These are phyloP conservation scores for Lasiodiplodia theobromae DNA, from an alignment of 2,329 filamentous ascomycete genomes.

Conservation along the genomic window DNA sequence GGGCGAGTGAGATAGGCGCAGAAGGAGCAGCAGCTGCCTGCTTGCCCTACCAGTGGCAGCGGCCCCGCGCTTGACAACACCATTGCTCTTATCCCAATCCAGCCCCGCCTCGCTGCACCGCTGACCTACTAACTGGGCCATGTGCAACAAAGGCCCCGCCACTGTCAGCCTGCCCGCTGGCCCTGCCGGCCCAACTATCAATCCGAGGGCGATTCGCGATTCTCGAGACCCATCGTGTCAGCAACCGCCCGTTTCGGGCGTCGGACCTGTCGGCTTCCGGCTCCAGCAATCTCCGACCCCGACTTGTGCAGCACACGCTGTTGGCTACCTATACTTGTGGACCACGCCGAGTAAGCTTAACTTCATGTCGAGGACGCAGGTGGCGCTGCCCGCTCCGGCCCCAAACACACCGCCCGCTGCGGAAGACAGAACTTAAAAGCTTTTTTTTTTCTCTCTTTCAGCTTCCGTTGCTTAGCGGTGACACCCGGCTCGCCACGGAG, in stretches of 20 bases:
- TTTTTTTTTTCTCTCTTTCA: neutral
- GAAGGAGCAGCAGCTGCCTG: no score
- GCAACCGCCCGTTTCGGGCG: neutral
- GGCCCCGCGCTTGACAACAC: neutral
- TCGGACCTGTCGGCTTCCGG: conserved; percentile 10
- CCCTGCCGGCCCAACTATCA: neutral
- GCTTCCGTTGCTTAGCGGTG: conserved; percentile 1
- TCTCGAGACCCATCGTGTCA: neutral
- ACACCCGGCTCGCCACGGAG: neutral
- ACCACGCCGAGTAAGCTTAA: conserved; percentile 6
- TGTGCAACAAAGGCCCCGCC: neutral
- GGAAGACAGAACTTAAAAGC: no score
- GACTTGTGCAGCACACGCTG: neutral
- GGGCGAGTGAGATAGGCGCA: neutral
- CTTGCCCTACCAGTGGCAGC: neutral
- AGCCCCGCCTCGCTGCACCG: neutral
- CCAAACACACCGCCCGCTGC: neutral
- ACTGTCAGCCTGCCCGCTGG: neutral
- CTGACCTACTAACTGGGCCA: neutral
- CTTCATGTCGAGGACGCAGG: neutral
- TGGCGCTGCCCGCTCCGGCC: neutral
- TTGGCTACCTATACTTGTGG: neutral
- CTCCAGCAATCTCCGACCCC: neutral
- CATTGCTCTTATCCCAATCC: neutral
- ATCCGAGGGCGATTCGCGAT: neutral